A percentile compares a stretch with the other conserved stretches of the same genome.
phyloP scores from a whole-genome alignment of 208 protist species.

The Hexamita inflata region DNA sequence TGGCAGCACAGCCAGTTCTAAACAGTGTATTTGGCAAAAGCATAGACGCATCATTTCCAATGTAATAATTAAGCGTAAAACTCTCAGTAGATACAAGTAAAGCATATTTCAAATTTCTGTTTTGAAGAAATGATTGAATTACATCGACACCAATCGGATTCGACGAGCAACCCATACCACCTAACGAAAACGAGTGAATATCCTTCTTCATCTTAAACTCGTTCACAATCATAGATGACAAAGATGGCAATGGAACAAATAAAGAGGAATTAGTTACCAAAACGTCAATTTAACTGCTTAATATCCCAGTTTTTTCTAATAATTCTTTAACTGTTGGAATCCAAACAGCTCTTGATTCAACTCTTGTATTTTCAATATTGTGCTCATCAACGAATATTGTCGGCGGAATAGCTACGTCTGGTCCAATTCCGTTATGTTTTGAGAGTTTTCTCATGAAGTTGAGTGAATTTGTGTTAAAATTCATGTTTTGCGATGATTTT shows the following conservation, averaged over 20 bases:
- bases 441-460: constrained; percentile 46
- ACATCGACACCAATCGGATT: constrained; percentile 10
- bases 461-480: constrained; percentile 34
- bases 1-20: not conserved
- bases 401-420: constrained; percentile 43
- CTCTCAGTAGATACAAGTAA: constrained; percentile 2
- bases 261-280: not conserved
- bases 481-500: too few species aligned
- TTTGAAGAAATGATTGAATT: not conserved
- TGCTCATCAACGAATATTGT: constrained; percentile 22
- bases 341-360: constrained; percentile 38
- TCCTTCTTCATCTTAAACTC: not conserved
- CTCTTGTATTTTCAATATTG: constrained; percentile 31
- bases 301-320: constrained; percentile 36
- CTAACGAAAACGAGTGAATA: not conserved
- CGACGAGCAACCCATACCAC: not conserved
- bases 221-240: not conserved
- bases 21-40: constrained; percentile 20
- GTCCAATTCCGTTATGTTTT: constrained; percentile 39
- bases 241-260: not conserved
- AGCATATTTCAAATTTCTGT: not conserved
- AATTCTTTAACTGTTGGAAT: constrained; percentile 37
- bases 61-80: not conserved
- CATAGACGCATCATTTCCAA: constrained; percentile 5
- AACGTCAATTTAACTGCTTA: not conserved